phyloP scores from a whole-genome alignment of 1,284 basidiomycete species.

The Cryptococcus deneoformans region DNA sequence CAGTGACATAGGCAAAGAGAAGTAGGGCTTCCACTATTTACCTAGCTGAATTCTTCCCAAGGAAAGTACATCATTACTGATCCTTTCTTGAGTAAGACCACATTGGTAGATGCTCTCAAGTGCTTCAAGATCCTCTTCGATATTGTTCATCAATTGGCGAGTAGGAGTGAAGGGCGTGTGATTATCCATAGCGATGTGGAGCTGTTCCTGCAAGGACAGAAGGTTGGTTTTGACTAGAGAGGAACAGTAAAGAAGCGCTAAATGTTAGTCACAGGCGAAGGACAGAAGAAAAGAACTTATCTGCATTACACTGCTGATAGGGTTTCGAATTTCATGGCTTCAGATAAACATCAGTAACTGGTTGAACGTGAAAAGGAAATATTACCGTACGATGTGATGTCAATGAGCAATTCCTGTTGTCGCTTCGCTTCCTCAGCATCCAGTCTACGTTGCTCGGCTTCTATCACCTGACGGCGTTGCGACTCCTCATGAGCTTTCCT shows the following conservation, averaged over 20 bases:
- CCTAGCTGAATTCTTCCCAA: slow-evolving; percentile 50
- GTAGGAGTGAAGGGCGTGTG: slow-evolving; percentile 33
- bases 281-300: slow-evolving; percentile 11
- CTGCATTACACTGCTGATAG: slow-evolving; percentile 40
- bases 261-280: slow-evolving; percentile 12
- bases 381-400: slow-evolving; percentile 39
- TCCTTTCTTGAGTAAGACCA: slow-evolving; percentile 50
- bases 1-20: background rate
- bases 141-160: slow-evolving; percentile 37
- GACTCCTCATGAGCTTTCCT: slow-evolving; percentile 41
- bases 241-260: slow-evolving; percentile 32
- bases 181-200: slow-evolving; percentile 22
- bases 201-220: slow-evolving; percentile 34
- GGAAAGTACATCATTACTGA: slow-evolving; percentile 52
- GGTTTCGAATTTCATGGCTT: slow-evolving; percentile 47
- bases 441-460: slow-evolving; percentile 40
- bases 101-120: slow-evolving; percentile 46
- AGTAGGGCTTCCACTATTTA: slow-evolving; percentile 5
- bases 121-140: slow-evolving; percentile 48
- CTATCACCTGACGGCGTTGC: slow-evolving; percentile 38
- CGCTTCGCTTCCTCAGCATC: slow-evolving; percentile 47
- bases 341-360: background rate
- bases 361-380: slow-evolving; percentile 2
- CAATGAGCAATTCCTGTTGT: slow-evolving; percentile 48
- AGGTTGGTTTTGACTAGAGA: slow-evolving; percentile 45